Evolutionary conservation across 768 basidiomycete species (phyloP), one percentile per base, ranked within the genome.

Genomic region (Tricholoma terreum): DNA sequence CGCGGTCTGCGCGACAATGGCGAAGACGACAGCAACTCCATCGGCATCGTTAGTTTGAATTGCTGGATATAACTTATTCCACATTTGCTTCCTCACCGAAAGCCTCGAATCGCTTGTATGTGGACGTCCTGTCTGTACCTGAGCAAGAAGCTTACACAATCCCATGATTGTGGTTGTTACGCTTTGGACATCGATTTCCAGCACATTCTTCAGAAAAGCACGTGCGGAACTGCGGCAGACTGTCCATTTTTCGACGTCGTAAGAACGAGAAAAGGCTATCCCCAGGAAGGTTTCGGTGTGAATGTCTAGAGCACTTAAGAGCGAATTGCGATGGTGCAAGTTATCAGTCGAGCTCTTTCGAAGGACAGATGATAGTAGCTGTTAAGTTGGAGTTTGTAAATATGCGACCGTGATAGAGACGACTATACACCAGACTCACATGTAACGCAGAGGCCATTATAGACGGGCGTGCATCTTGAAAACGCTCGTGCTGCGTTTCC

Each of bases 401-500:
- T 9, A 11, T 10, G 14, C 12, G 15, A 46, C 1, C 6, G 17
- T n/a, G 7, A 46, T 14, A 15, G 27, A 27, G 3, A 17, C 1
- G 2, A 40, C 38, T n/a, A 22, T n/a, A n/a, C n/a, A n/a, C 1
- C 19, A 33, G 46, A 75, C 88, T 73, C 66, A 93, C 94, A 61
- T 80, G 77, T 45, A 84, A 72, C 3, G 87, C 86, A 30, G 80
- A 74, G 24, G 76, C 67, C 72, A 93, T 83, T 15, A 85, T 80
- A 21, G 73, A 71, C 1, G 90, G 84, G 14, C 87, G 80, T 19
- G 82, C 72, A 22, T 77, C 73, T 50, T 76, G 70, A 66, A 90
- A 89, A 3, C 89, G 80, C 56, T 86, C 83, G 61, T 93, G 90
- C 66, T 94, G 93, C 17, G 90, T 71, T 61, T 91, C 86, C 66